Conservation (phyloP, 1,284 basidiomycete genomes). For the Rhodotorula glutinis region DNA sequence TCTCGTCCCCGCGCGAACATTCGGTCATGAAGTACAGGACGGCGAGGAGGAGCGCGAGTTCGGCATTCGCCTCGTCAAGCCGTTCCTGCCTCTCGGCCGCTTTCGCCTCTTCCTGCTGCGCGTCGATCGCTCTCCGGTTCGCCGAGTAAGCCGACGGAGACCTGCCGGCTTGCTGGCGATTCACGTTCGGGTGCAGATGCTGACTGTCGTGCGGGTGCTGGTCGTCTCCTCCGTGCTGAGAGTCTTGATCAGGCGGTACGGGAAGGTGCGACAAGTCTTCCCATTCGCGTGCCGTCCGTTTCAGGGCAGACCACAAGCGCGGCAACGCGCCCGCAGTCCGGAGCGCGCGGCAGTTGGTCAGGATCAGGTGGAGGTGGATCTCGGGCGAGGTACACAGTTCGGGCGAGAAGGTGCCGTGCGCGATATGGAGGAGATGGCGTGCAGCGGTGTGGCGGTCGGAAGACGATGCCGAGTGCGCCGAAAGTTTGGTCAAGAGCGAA, state of each 20-base stretch:
- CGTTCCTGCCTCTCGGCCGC: slow-evolving; percentile 65
- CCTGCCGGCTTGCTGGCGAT: not conserved
- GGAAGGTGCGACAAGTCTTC: slow-evolving; percentile 61
- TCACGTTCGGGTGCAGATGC: not conserved
- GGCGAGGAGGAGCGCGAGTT: slow-evolving; percentile 84
- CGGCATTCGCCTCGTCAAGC: slow-evolving; percentile 81
- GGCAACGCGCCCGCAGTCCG: slow-evolving; percentile 79
- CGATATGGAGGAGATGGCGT: slow-evolving; percentile 78
- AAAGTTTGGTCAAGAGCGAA: slow-evolving; percentile 74
- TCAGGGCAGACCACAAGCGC: slow-evolving; percentile 79
- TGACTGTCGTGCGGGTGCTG: not conserved
- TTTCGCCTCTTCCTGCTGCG: slow-evolving; percentile 13
- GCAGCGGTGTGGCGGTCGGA: slow-evolving; percentile 72
- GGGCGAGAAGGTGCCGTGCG: slow-evolving; percentile 86
- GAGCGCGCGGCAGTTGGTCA: slow-evolving; percentile 86
- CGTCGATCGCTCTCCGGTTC: not conserved
- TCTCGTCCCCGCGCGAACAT: slow-evolving; percentile 82
- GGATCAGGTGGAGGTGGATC: slow-evolving; percentile 92
- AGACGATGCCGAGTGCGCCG: slow-evolving; percentile 67
- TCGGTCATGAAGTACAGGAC: slow-evolving; percentile 93
- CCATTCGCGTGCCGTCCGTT: slow-evolving; percentile 84
- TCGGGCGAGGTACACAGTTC: slow-evolving; percentile 76
- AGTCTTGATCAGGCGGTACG: not conserved
- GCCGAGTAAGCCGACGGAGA: not conserved
- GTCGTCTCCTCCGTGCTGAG: too few species aligned